A percentile compares a stretch with the other conserved stretches of the same genome.
Evolutionary conservation across 2,329 filamentous ascomycete species (phyloP).

Genomic region (Penicillium sp.): DNA sequence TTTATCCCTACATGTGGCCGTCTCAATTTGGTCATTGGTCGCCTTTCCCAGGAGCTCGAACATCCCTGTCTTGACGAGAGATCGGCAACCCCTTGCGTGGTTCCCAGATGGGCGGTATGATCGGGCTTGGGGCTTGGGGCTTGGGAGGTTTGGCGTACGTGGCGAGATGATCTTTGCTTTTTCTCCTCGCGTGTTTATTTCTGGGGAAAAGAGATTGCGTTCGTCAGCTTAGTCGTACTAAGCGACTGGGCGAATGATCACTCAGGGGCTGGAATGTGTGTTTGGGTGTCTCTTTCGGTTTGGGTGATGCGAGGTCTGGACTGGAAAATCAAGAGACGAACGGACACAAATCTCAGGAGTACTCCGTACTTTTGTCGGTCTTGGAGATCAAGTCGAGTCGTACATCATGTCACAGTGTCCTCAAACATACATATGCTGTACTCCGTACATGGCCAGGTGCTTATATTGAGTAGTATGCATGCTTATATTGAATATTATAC

Average conservation of each 20-base stretch:
- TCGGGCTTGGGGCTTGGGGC: constrained; percentile 2
- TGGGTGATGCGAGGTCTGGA: not conserved
- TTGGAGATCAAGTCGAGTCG: too few relatives aligned
- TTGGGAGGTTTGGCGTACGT: constrained; percentile 1
- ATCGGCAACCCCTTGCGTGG: constrained; percentile 20
- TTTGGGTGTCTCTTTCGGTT: not conserved
- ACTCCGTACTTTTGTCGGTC: too few relatives aligned
- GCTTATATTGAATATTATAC: constrained; percentile 9
- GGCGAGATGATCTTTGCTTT: constrained; percentile 8
- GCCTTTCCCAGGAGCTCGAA: not conserved
- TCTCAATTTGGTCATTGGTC: not conserved
- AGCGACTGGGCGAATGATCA: not conserved
- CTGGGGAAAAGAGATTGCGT: not conserved
- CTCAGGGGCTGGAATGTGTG: not conserved
- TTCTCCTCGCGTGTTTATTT: constrained; percentile 1
- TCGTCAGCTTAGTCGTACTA: not conserved
- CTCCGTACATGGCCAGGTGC: not conserved
- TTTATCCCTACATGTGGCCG: not conserved
- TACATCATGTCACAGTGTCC: not conserved
- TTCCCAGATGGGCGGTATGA: constrained; percentile 9
- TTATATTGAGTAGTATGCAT: constrained; percentile 9
- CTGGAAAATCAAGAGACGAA: too few relatives aligned
- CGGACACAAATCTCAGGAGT: too few relatives aligned
- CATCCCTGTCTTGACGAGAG: constrained; percentile 10
- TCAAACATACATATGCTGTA: not conserved